phyloP scores from a whole-genome alignment of 345 rosid species.

The Noccaea caerulescens region DNA sequence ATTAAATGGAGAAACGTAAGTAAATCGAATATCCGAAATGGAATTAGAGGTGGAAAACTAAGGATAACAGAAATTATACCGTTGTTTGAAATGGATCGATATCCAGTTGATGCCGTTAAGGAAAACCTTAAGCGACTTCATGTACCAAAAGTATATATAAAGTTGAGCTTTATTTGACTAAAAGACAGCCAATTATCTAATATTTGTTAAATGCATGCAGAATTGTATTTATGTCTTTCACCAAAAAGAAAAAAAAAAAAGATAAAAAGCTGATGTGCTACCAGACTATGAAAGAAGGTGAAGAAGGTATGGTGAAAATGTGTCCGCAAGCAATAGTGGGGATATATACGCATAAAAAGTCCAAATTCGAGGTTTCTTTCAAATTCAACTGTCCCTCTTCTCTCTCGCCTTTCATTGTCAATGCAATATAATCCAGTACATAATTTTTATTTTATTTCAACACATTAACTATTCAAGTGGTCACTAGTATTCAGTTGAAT shows the following conservation, averaged over 20 bases:
- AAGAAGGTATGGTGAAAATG: conserved; percentile 39
- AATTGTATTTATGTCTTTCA: conserved; percentile 10
- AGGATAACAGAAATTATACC: background rate
- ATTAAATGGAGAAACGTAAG: background rate
- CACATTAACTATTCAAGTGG: conserved; percentile 4
- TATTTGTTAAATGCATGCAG: conserved; percentile 20
- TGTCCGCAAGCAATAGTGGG: conserved; percentile 42
- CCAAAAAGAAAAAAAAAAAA: background rate
- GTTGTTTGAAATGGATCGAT: background rate
- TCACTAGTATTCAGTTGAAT: background rate
- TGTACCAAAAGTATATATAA: background rate
- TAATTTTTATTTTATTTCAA: background rate
- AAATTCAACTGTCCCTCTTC: conserved; percentile 30
- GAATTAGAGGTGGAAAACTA: background rate
- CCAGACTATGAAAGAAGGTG: conserved; percentile 10
- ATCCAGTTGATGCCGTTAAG: background rate
- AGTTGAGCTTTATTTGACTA: conserved; percentile 3
- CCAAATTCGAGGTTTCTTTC: conserved; percentile 42
- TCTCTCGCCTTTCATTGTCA: conserved; percentile 20
- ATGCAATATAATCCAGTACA: conserved; percentile 23
- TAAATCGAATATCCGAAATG: background rate
- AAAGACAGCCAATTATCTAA: background rate
- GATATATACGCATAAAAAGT: conserved; percentile 23
- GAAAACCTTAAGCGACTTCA: conserved; percentile 1
- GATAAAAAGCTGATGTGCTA: background rate